Conservation (phyloP, 2,329 filamentous ascomycete species). For the Penicillium sp. region DNA sequence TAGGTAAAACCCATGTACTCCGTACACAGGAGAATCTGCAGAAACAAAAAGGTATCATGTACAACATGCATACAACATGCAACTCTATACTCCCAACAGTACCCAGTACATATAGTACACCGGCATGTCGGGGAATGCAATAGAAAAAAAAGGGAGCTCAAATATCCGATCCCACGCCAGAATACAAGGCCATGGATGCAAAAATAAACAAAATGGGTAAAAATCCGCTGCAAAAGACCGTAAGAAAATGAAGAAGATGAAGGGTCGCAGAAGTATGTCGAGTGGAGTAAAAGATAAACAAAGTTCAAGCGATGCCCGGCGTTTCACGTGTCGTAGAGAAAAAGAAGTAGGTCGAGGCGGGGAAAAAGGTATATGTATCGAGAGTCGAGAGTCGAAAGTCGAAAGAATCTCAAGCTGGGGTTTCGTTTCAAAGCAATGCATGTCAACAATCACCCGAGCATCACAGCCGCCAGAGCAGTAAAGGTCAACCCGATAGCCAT, state of each 20-base stretch:
- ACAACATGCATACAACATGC: slow-evolving; percentile 36
- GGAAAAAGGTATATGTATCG: slow-evolving; percentile 7
- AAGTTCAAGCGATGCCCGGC: slow-evolving; percentile 5
- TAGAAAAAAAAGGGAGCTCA: slow-evolving; percentile 9
- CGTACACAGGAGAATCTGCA: slow-evolving; percentile 3
- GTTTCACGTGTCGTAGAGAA: slow-evolving; percentile 11
- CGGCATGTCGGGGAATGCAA: slow-evolving; percentile 23
- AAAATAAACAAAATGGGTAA: slow-evolving; percentile 12
- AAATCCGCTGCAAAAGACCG: slow-evolving; percentile 22
- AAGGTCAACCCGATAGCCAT: slow-evolving; percentile 43
- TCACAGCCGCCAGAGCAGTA: slow-evolving; percentile 39
- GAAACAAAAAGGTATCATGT: slow-evolving; percentile 34
- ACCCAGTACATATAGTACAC: slow-evolving; percentile 6
- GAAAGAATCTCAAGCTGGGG: not conserved
- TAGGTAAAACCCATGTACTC: slow-evolving; percentile 4
- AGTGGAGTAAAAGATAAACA: slow-evolving; percentile 1
- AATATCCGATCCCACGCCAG: slow-evolving; percentile 14
- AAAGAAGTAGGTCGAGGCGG: slow-evolving; percentile 3
- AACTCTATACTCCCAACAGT: slow-evolving; percentile 30
- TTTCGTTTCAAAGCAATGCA: not conserved
- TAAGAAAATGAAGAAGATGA: slow-evolving; percentile 14
- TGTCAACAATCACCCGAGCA: slow-evolving; percentile 32
- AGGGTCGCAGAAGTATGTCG: slow-evolving; percentile 11
- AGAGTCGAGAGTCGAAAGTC: not conserved
- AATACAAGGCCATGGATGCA: slow-evolving; percentile 22